Evolutionary conservation across 2,329 filamentous ascomycete species (phyloP).

Genomic region (Penicillium sp.): DNA sequence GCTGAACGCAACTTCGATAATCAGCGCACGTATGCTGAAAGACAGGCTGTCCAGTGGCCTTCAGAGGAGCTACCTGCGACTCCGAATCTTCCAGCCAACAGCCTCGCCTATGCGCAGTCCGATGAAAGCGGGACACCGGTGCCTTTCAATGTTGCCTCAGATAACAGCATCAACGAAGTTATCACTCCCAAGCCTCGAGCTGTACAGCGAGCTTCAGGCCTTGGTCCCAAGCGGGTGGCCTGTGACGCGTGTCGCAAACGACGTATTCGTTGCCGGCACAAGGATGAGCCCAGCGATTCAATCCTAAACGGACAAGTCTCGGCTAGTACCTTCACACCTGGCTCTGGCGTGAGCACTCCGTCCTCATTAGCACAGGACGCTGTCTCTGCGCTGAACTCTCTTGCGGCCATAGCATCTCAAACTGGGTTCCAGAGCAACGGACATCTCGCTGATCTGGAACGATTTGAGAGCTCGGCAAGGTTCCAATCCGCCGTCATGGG

Average conservation of each 20-base stretch:
- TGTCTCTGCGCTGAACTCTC: constrained; percentile 38
- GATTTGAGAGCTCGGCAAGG: constrained; percentile 28
- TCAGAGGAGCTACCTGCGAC: constrained; percentile 27
- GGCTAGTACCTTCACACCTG: constrained; percentile 30
- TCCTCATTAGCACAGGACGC: constrained; percentile 38
- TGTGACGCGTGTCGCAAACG: constrained; percentile 62
- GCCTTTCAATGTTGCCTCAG: constrained; percentile 17
- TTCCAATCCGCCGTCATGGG: constrained; percentile 28
- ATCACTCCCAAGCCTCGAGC: constrained; percentile 37
- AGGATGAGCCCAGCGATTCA: constrained; percentile 47
- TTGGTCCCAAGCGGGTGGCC: constrained; percentile 57
- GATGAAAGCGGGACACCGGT: constrained; percentile 25
- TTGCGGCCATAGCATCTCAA: constrained; percentile 39
- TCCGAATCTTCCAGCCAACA: constrained; percentile 16
- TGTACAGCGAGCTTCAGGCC: constrained; percentile 55
- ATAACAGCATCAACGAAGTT: constrained; percentile 28
- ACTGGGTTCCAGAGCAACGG: constrained; percentile 31
- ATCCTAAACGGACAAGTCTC: constrained; percentile 28
- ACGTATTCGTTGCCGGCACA: constrained; percentile 61
- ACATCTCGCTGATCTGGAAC: constrained; percentile 27
- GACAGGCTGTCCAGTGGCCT: constrained; percentile 37
- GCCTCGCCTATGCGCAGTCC: constrained; percentile 18
- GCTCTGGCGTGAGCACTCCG: constrained; percentile 29
- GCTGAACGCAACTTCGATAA: constrained; percentile 52
- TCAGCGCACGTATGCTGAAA: constrained; percentile 41